Conservation (phyloP, 345 rosid genomes). For the Dipteronia sinensis region DNA sequence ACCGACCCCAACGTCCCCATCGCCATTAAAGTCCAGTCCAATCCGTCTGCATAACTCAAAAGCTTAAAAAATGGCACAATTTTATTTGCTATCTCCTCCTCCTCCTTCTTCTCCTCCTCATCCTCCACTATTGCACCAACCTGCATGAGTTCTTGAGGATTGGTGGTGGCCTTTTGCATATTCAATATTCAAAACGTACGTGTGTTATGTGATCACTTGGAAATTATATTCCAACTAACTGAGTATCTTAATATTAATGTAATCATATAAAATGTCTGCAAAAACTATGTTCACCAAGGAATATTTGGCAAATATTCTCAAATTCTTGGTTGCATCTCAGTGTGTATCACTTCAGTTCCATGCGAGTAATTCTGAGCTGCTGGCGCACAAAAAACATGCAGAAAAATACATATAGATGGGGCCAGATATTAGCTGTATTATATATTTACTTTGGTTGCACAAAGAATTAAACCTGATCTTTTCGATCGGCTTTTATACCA, state of each 20-base stretch:
- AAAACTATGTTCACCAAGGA: constrained; percentile 7
- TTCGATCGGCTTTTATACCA: too few species aligned
- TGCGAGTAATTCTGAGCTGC: background rate
- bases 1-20: constrained; percentile 54
- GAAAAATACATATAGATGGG: too few species aligned
- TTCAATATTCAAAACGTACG: background rate
- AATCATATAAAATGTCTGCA: constrained; percentile 3
- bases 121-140: background rate
- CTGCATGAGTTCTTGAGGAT: background rate
- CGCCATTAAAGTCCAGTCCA: constrained; percentile 61
- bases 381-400: too few species aligned
- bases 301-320: constrained; percentile 35
- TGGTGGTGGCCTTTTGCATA: background rate
- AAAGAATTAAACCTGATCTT: too few species aligned
- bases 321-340: background rate
- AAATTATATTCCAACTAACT: too few species aligned
- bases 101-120: constrained; percentile 1
- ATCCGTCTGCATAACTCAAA: constrained; percentile 49
- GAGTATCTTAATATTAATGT: too few species aligned
- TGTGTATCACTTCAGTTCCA: background rate
- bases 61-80: constrained; percentile 46
- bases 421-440: too few species aligned
- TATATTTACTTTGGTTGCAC: too few species aligned
- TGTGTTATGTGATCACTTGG: too few species aligned
- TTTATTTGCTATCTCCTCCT: constrained; percentile 2